Base-by-base conservation (phyloP, 169 alveolate species). In the Eimeria sp. region DNA sequence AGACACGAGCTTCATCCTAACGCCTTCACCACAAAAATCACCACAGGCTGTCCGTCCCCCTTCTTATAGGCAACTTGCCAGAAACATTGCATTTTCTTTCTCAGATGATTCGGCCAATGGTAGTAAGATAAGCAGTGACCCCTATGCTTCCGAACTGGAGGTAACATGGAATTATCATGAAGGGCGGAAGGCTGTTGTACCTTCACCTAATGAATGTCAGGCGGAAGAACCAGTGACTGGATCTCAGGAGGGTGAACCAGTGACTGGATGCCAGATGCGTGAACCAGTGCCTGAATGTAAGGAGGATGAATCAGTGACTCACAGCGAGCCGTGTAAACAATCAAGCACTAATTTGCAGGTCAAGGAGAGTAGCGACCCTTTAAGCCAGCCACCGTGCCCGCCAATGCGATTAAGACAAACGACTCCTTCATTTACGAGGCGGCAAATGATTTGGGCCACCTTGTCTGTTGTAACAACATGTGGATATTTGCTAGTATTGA, bases 81-180 rank as follows among this genome's bases (percentile, higher is more conserved):
- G 27, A 40, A 51, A 58, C 34, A 57, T 86, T 40, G 92, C 75
- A 63, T 47, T 86, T 18, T 57, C 80, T 34, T 58, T 58, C 61
- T 43, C 58, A 9, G 78, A 63, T 49, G 58, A 18, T n/a, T 16
- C 92, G 7, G 22, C 9, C 10, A 72, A 22, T 25, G 30, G 57
- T 27, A 49, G 92, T 57, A 54, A 61, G 80, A 63, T 86, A 86
- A 86, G 67, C 92, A 49, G 34, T 63, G 92, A 40, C 92, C 92
- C 92, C 16, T 20, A 83, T 34, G 40, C 30, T 25, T 54, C 92
- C 34, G 92, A 86, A 16, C 78, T 86, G 34, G 80, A 18, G 18
- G 92, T 72, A 22, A 58, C 92, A 18, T 58, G 75, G 92, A 86
- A 86, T 72, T 58, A 51, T 49, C 80, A 86, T 61, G 92, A 20